Conservation (phyloP, 441 rosid species). For the Omphalea diandra region DNA sequence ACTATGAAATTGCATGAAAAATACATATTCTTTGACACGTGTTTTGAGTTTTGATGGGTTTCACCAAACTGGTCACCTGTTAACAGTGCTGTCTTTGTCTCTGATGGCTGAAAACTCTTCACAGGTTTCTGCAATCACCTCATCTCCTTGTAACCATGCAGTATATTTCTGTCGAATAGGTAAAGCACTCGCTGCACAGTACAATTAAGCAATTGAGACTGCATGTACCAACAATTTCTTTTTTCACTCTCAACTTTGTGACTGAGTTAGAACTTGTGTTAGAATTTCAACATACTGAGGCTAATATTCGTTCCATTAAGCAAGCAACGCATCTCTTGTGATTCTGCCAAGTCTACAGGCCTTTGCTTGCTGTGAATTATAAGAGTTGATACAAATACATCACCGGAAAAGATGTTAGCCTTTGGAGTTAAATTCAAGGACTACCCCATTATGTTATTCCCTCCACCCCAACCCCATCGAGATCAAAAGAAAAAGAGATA, state of each 20-base stretch:
- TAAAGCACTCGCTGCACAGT: conserved; percentile 46
- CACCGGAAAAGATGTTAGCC: conserved; percentile 20
- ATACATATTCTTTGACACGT: no score
- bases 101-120: conserved; percentile 31
- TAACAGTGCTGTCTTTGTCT: conserved; percentile 33
- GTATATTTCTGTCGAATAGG: conserved; percentile 30
- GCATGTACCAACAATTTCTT: conserved; percentile 14
- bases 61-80: conserved; percentile 37
- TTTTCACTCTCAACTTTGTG: neutral
- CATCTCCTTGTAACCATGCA: conserved; percentile 35
- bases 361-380: conserved; percentile 56
- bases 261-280: neutral
- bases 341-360: conserved; percentile 76
- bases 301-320: conserved; percentile 56
- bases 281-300: conserved; percentile 51
- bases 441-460: neutral
- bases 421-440: conserved; percentile 18
- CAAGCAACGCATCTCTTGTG: conserved; percentile 84
- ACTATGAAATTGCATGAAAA: no score
- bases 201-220: conserved; percentile 25
- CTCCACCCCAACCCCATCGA: neutral
- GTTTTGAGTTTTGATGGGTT: conserved; percentile 17
- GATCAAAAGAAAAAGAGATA: neutral
- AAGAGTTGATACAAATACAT: conserved; percentile 20
- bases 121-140: conserved; percentile 34